Percentiles rank a stretch among this genome's conserved stretches.
These are phyloP conservation scores for Neurospora sp. DNA, from an alignment of 495 filamentous ascomycete genomes.

Conservation along the genomic window DNA sequence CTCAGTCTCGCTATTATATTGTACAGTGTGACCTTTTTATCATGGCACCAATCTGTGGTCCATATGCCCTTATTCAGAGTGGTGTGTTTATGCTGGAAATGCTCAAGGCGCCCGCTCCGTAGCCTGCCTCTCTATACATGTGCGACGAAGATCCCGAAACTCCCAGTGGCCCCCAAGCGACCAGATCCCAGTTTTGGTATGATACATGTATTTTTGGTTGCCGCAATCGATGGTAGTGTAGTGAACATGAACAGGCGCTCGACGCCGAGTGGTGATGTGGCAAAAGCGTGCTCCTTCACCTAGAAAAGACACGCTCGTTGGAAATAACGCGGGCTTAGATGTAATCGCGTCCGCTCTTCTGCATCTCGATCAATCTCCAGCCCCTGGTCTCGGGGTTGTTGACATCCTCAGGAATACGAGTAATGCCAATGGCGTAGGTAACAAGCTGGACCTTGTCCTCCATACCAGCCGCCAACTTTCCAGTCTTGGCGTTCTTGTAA, in stretches of 20 bases:
- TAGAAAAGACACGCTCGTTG: neutral
- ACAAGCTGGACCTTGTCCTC: constrained; percentile 97
- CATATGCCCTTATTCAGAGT: constrained; percentile 9
- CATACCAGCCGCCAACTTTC: constrained; percentile 90
- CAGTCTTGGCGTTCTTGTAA: constrained; percentile 82
- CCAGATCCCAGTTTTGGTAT: constrained; percentile 14
- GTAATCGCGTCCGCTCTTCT: constrained; percentile 96
- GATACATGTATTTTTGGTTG: constrained; percentile 12
- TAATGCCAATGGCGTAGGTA: constrained; percentile 95
- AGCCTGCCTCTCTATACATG: constrained; percentile 9
- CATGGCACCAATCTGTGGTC: neutral
- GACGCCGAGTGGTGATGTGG: neutral
- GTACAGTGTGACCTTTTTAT: neutral
- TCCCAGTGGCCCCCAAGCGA: constrained; percentile 6
- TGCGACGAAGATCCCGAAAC: constrained; percentile 5
- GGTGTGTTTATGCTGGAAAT: constrained; percentile 18
- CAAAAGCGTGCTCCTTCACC: neutral
- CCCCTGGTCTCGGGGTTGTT: constrained; percentile 93
- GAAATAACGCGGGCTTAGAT: constrained; percentile 4
- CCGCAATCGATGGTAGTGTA: constrained; percentile 2
- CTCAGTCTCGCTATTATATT: neutral
- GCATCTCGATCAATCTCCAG: constrained; percentile 94
- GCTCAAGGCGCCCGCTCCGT: constrained; percentile 13
- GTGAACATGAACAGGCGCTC: neutral
- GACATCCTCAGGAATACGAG: constrained; percentile 85